A percentile compares a stretch with the other conserved stretches of the same genome.
Evolutionary conservation across 352 stramenopile species (phyloP).

Genomic region (Blastocystis sp.): DNA sequence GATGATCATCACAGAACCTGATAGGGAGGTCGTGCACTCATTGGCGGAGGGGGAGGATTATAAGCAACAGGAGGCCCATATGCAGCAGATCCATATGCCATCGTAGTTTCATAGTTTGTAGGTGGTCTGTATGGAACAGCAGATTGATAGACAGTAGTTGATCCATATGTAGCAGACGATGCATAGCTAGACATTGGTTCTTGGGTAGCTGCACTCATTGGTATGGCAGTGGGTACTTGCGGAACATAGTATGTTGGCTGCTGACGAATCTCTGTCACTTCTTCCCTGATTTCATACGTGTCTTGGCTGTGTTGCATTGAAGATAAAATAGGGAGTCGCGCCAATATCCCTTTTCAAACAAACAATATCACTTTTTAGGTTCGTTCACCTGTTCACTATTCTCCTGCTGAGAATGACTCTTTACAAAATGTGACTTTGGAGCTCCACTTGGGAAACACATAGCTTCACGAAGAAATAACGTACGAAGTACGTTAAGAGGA

Average conservation of each 20-base stretch:
- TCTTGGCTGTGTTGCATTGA: not conserved
- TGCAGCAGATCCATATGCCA: not conserved
- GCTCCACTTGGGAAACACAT: not conserved
- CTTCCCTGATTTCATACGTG: conserved; percentile 19
- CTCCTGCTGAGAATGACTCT: not conserved
- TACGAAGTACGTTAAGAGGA: conserved; percentile 1
- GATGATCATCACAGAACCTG: not conserved
- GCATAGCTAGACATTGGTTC: not conserved
- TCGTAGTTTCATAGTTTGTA: not conserved
- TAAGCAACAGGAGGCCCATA: not conserved
- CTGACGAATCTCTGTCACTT: not conserved
- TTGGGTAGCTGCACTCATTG: not conserved
- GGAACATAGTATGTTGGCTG: not conserved
- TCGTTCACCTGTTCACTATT: not conserved
- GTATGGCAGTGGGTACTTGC: not conserved
- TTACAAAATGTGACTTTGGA: not conserved
- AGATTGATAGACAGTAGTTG: not conserved
- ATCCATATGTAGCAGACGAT: not conserved
- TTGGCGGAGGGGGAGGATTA: not conserved
- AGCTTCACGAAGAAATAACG: not conserved
- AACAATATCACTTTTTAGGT: not conserved
- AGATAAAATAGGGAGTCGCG: not conserved
- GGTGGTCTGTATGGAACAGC: not conserved
- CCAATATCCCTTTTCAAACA: not conserved
- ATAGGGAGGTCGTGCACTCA: not conserved